phyloP scores from a whole-genome alignment of 805 yeast genomes.

The Suhomyces xylopsoci region DNA sequence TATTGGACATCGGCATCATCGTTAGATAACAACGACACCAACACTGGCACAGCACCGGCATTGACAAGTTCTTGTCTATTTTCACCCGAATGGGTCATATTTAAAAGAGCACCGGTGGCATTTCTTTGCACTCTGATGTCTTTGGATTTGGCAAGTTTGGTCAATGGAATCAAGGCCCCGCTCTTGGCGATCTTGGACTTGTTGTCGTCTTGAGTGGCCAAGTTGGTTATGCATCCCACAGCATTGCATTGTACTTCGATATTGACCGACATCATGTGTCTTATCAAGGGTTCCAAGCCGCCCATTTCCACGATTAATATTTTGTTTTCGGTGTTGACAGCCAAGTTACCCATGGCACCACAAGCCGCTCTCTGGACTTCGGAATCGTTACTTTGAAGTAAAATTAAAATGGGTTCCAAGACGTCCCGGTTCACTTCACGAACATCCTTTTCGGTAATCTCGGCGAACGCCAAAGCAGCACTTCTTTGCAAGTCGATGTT shows the following conservation, averaged over 20 bases:
- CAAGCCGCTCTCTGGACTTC: conserved; percentile 99
- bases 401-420: conserved; percentile 85
- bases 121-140: conserved; percentile 97
- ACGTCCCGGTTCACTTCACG: conserved; percentile 88
- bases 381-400: conserved; percentile 81
- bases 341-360: conserved; percentile 97
- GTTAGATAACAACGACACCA: conserved; percentile 80
- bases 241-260: conserved; percentile 99
- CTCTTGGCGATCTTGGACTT: conserved; percentile 93
- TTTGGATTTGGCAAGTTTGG: conserved; percentile 89
- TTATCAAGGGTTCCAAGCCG: conserved; percentile 90
- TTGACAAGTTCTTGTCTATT: conserved; percentile 94
- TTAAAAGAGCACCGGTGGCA: conserved; percentile 95
- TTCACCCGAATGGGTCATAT: conserved; percentile 97
- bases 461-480: conserved; percentile 98
- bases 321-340: conserved; percentile 94
- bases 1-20: conserved; percentile 96
- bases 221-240: conserved; percentile 96
- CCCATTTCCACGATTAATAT: conserved; percentile 96
- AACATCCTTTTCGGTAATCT: conserved; percentile 94
- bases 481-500: conserved; percentile 92
- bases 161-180: conserved; percentile 92
- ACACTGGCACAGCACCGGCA: conserved; percentile 97
- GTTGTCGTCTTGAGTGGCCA: conserved; percentile 97
- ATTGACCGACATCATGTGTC: conserved; percentile 96